Base-by-base conservation (phyloP, 1,284 basidiomycete species). In the Mycena citricolor region DNA sequence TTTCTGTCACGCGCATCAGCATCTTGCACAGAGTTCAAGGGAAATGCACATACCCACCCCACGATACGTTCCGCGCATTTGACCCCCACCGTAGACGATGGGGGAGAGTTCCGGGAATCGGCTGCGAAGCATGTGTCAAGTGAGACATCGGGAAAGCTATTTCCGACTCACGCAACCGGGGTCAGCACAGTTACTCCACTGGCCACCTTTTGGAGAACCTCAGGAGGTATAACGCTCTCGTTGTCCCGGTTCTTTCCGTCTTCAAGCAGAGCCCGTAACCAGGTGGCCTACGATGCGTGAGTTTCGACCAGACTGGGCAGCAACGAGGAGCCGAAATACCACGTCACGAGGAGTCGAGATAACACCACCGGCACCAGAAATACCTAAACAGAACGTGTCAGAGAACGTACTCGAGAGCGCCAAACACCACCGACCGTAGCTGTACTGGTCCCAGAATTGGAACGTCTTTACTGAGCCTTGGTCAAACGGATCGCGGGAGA, bases 291-390 rank as follows among this genome's bases (percentile, higher is more conserved):
- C 22, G 21, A 14, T 51, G 24, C 7, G 49, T 25, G 2, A 43
- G 39, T 4, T 31, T 33, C 26, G 32, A 39, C 16, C 1, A 5
- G n/a, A 19, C 14, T 48, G 42, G 42, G 30, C 16, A 35, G 12
- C 31, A 5, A 16, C 4, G 29, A 4, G 12, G 29, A 8, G 14
- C n/a, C 20, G 28, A 25, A 44, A 16, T 32, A 55, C 57, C 41
- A 54, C 45, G 30, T 59, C 53, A 17, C 41, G 54, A 1, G 53
- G 49, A 20, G 32, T 56, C 8, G 42, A 52, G 11, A 59, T 56
- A 6, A 59, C 32, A 8, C 56, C 56, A n/a, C 57, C 56, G n/a
- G 54, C 44, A n/a, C 57, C 57, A 2, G 58, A 45, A 16, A 47
- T 50, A 22, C 32, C 43, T 52, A 20, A 31, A n/a, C 19, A 10